Base-by-base conservation (phyloP, 495 filamentous ascomycete genomes). In the Talaromyces proteolyticus region DNA sequence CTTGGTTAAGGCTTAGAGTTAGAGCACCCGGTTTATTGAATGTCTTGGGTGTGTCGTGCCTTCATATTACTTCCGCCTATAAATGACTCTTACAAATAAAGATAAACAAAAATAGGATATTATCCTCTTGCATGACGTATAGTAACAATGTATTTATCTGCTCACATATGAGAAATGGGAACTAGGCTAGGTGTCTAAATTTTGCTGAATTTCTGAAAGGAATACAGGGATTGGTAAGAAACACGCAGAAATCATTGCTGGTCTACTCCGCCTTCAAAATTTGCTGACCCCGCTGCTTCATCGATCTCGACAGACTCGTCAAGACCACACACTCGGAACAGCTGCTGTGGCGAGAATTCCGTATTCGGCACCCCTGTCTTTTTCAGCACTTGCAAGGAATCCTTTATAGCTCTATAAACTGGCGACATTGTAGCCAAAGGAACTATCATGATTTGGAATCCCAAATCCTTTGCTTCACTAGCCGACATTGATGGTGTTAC, bases 321-420 rank as follows among this genome's bases (percentile, higher is more conserved):
- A 52, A 86, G 60, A 22, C 80, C 82, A 61, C 80, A 84, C 11
- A 82, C 72, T 39, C 77, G 65, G 54, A 84, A 84, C 55, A 82
- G 42, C 62, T 64, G 69, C 57, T 68, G 75, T 46, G 76, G 75
- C 17, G 67, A 74, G 48, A 81, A 55, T 17, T 72, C 65, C 50
- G 66, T 60, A 11, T 67, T 29, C 0, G 72, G 75, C 22, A 73
- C 61, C 1, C 77, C 77, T 45, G 73, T 66, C 21, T 50, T 53
- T 59, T 74, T 77, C 56, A 85, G 57, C 60, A 6, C 25, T 29
- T 29, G 25, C 25, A 29, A 29, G 25, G 25, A 29, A 12, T 29
- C 12, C 12, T 29, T 29, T 29, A 29, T 6, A 29, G 25, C 25
- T 29, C 25, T 29, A 29, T 29, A 29, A 29, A 29, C 25, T 6